Base-by-base conservation (phyloP, 2,329 filamentous ascomycete species). In the Diaporthe velutina region DNA sequence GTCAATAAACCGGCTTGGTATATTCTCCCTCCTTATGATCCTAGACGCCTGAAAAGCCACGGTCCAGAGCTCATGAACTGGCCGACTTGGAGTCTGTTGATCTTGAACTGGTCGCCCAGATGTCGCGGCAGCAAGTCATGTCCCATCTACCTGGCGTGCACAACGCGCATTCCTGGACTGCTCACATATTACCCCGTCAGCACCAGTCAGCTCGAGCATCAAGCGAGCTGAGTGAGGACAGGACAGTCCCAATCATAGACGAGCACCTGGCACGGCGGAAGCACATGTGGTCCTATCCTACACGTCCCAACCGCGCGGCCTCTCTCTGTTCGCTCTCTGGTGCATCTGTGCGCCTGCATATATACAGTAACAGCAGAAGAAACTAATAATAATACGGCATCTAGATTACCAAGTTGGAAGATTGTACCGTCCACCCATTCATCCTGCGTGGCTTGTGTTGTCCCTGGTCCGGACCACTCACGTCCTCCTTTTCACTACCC, bases 191-290 rank as follows among this genome's bases (percentile, higher is more conserved):
- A 67, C 30, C 64, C 48, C 64, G 64, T 67, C 64, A 67, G 64
- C 64, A 38, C 64, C 64, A 67, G 64, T 67, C 64, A 67, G 64
- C 64, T 67, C 33, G 45, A 52, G 30, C 64, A 15, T 38, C 64
- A 67, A 52, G 64, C 64, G 64, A 67, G 64, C 64, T 67, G 64
- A 67, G 45, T 52, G 64, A 67, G 45, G 45, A 67, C 30, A 67
- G 45, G 30, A 67, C 45, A 19, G 48, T 67, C 45, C 64, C 64
- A 67, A 67, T 67, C 64, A 67, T 13, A 52, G 64, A 4, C n/a
- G 64, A 28, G 64, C 64, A 38, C 64, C 64, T 67, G 64, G 64
- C 64, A 48, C 33, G 45, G 22, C 22, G 13, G 57, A 45, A 19
- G 45, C 64, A 67, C 64, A 67, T 67, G 64, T 67, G 64, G 64